Evolutionary conservation across 2,329 filamentous ascomycete species (phyloP).

Genomic region (Nothophoma quercina): DNA sequence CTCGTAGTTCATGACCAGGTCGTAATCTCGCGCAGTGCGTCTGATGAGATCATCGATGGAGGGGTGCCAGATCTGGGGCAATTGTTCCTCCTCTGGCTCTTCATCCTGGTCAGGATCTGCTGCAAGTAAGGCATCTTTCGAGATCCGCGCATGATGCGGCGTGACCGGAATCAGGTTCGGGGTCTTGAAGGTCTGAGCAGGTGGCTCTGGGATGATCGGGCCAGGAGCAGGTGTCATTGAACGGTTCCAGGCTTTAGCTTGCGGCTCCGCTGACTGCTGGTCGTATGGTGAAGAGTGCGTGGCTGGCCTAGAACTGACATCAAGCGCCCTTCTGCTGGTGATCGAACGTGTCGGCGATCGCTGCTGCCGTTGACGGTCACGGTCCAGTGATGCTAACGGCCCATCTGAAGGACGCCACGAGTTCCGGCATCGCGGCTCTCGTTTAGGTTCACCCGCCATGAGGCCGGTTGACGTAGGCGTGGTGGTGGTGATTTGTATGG

Average conservation of each 20-base stretch:
- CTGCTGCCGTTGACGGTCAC: not conserved
- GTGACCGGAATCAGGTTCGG: constrained; percentile 6
- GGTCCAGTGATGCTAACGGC: not conserved
- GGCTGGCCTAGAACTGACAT: no score
- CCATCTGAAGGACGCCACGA: constrained; percentile 16
- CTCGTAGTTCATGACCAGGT: constrained; percentile 28
- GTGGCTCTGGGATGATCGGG: not conserved
- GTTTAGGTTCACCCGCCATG: not conserved
- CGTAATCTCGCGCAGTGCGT: constrained; percentile 28
- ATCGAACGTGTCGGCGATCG: no score
- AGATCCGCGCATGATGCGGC: not conserved
- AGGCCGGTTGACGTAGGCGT: not conserved
- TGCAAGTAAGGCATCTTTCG: not conserved
- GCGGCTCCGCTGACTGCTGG: not conserved
- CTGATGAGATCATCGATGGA: constrained; percentile 19
- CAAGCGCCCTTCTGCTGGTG: no score
- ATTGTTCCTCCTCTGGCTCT: not conserved
- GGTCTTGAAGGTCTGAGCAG: constrained; percentile 1
- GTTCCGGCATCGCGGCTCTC: not conserved
- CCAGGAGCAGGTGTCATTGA: not conserved
- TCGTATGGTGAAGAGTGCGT: not conserved
- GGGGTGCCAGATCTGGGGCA: constrained; percentile 18
- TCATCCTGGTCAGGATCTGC: not conserved
- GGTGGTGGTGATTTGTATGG: not conserved
- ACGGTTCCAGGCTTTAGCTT: not conserved